phyloP scores from a whole-genome alignment of 768 basidiomycete species.

The Agaricus sinodeliciosus region DNA sequence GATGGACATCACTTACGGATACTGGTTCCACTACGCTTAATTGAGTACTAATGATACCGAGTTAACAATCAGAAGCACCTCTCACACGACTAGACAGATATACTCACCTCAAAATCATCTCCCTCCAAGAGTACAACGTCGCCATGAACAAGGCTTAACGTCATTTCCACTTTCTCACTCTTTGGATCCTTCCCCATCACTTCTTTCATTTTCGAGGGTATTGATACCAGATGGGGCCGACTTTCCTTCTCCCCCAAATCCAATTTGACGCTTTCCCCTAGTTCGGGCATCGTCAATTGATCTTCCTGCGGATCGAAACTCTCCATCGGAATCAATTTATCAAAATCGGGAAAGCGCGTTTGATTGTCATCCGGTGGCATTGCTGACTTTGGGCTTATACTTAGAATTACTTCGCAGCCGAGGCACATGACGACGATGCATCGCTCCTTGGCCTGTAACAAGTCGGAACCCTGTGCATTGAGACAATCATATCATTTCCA shows the following conservation, averaged over 20 bases:
- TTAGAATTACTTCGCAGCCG: slow-evolving; percentile 30
- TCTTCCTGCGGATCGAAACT: not conserved
- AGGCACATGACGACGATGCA: slow-evolving; percentile 28
- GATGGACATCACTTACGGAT: slow-evolving; percentile 27
- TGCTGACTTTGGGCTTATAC: slow-evolving; percentile 18
- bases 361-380: slow-evolving; percentile 1
- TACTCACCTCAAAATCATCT: slow-evolving; percentile 34
- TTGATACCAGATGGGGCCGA: not conserved
- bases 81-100: not conserved
- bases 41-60: slow-evolving; percentile 28
- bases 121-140: slow-evolving; percentile 35
- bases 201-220: not conserved
- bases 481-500: not conserved
- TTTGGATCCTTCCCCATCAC: slow-evolving; percentile 1
- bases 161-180: slow-evolving; percentile 9
- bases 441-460: slow-evolving; percentile 21
- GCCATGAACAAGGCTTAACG: slow-evolving; percentile 36
- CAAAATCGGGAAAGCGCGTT: slow-evolving; percentile 6
- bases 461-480: slow-evolving; percentile 16
- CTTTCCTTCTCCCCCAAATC: not conserved
- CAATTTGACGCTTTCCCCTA: not conserved
- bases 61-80: slow-evolving; percentile 9
- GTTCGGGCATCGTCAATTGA: slow-evolving; percentile 2
- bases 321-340: slow-evolving; percentile 13
- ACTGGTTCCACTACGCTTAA: slow-evolving; percentile 36